Evolutionary conservation across 2,329 filamentous ascomycete genomes (phyloP).

Genomic region (Claviceps sp.): DNA sequence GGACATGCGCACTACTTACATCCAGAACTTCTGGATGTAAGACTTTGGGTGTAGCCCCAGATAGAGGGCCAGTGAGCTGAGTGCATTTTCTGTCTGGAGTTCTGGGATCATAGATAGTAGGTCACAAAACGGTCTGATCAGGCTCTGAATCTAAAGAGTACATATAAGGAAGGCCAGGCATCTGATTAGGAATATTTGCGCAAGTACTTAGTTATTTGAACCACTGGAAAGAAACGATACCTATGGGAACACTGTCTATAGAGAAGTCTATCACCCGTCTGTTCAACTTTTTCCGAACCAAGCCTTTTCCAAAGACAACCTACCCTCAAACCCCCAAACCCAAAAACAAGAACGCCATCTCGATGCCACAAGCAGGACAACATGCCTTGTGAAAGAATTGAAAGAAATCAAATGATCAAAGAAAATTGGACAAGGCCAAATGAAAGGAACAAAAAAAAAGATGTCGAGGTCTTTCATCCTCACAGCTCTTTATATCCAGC

Average conservation of each 20-base stretch:
- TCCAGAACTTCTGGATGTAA: background rate
- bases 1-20: background rate
- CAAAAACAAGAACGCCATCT: conserved; percentile 10
- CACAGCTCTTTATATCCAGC: background rate
- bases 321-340: background rate
- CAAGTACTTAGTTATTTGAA: background rate
- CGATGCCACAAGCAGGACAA: conserved; percentile 7
- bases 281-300: background rate
- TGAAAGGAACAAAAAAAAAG: background rate
- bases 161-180: background rate
- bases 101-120: background rate
- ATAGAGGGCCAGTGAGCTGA: background rate
- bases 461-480: background rate
- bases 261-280: background rate
- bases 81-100: background rate
- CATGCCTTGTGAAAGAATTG: background rate
- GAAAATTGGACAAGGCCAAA: background rate
- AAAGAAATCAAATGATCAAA: background rate
- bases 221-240: background rate
- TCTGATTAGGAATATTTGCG: background rate
- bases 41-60: background rate
- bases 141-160: background rate
- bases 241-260: background rate
- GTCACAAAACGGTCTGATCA: background rate
- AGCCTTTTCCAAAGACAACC: background rate